A percentile compares a stretch with the other conserved stretches of the same genome.
phyloP scores from a whole-genome alignment of 495 filamentous ascomycete genomes.

The Penicillium silybi region DNA sequence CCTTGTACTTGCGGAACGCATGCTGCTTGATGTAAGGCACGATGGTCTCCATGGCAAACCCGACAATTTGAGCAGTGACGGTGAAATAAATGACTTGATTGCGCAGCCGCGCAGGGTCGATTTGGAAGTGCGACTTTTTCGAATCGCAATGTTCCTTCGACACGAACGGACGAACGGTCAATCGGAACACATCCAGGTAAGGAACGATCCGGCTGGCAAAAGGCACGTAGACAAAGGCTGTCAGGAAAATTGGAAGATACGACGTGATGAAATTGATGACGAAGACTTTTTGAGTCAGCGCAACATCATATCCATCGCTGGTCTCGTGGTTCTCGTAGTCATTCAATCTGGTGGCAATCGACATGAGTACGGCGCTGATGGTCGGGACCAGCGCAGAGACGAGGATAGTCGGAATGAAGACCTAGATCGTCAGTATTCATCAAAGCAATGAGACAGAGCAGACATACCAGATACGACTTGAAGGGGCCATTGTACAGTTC shows the following conservation, averaged over 20 bases:
- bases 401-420: slow-evolving; percentile 83
- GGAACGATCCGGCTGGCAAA: slow-evolving; percentile 86
- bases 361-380: slow-evolving; percentile 69
- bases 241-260: slow-evolving; percentile 87
- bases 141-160: slow-evolving; percentile 60
- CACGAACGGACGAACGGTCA: slow-evolving; percentile 72
- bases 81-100: slow-evolving; percentile 98
- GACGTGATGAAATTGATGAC: slow-evolving; percentile 97
- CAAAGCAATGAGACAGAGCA: not conserved
- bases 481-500: slow-evolving; percentile 92
- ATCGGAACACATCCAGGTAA: slow-evolving; percentile 79
- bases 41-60: slow-evolving; percentile 78
- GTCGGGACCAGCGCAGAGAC: slow-evolving; percentile 78
- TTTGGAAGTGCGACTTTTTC: slow-evolving; percentile 63
- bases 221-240: slow-evolving; percentile 94
- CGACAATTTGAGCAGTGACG: slow-evolving; percentile 90
- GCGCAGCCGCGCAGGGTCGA: slow-evolving; percentile 78
- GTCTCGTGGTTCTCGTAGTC: slow-evolving; percentile 93
- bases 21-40: slow-evolving; percentile 80
- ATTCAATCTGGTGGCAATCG: slow-evolving; percentile 73
- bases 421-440: slow-evolving; percentile 48
- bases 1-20: slow-evolving; percentile 68
- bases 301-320: slow-evolving; percentile 67
- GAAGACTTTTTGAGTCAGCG: slow-evolving; percentile 86
- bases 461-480: slow-evolving; percentile 73